A percentile compares a stretch with the other conserved stretches of the same genome.
These are phyloP conservation scores for Gaultheria prostrata DNA, from an alignment of 148 eudicot species.

Conservation along the genomic window DNA sequence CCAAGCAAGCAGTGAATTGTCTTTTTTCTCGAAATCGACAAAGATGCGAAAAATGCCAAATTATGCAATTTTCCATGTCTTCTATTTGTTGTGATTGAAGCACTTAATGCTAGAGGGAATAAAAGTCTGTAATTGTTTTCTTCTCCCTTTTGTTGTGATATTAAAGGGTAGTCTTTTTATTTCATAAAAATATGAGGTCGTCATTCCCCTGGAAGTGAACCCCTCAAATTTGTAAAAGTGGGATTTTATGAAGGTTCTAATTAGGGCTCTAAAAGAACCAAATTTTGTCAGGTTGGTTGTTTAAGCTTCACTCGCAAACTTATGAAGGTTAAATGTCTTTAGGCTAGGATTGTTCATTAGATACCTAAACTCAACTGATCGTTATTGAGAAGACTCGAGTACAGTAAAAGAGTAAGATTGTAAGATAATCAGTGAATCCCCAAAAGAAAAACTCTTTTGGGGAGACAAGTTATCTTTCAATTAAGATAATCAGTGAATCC, in stretches of 20 bases:
- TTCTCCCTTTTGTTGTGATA: not conserved
- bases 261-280: not conserved
- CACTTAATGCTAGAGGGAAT: not conserved
- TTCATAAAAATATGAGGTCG: no score
- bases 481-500: no score
- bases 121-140: not conserved
- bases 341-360: not conserved
- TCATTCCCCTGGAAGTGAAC: no score
- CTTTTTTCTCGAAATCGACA: not conserved
- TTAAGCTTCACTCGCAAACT: not conserved
- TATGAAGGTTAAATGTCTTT: not conserved
- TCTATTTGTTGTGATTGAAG: not conserved
- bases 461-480: no score
- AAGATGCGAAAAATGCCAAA: not conserved
- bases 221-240: no score
- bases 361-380: not conserved
- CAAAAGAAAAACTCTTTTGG: no score
- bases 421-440: no score
- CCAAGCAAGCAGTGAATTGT: not conserved
- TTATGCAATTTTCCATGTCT: not conserved
- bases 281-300: not conserved
- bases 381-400: no score
- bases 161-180: not conserved
- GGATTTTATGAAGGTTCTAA: no score
- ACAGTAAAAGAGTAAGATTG: no score